phyloP scores from a whole-genome alignment of 2,329 filamentous ascomycete species.

The Fusarium sp. region DNA sequence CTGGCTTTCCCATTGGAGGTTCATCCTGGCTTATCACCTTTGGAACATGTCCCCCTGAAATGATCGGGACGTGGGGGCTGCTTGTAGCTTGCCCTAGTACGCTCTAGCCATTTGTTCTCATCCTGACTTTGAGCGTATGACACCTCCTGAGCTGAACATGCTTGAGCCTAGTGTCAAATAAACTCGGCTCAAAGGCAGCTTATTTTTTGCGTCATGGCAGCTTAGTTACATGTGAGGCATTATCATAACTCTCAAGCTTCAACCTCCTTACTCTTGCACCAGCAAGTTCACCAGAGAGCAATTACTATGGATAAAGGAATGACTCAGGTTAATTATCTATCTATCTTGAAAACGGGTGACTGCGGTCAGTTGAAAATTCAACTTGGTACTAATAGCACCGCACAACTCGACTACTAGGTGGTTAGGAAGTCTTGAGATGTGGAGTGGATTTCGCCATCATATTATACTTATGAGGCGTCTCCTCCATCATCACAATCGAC shows the following conservation, averaged over 20 bases:
- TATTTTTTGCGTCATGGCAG: neutral
- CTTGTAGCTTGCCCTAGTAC: neutral
- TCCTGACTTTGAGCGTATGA: neutral
- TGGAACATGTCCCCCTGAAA: neutral
- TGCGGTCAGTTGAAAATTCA: slow-evolving; percentile 35
- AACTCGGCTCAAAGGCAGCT: neutral
- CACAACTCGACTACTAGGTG: slow-evolving; percentile 13
- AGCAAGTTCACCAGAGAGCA: neutral
- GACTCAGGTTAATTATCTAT: slow-evolving; percentile 36
- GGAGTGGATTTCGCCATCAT: slow-evolving; percentile 15
- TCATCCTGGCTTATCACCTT: neutral
- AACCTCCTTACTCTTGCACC: neutral
- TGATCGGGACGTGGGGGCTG: neutral
- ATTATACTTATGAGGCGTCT: slow-evolving; percentile 7
- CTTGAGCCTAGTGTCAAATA: too few species aligned
- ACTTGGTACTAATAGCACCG: slow-evolving; percentile 29
- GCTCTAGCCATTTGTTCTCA: neutral
- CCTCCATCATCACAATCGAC: slow-evolving; percentile 21
- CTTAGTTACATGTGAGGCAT: neutral
- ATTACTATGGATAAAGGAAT: slow-evolving; percentile 30
- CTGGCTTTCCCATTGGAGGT: neutral
- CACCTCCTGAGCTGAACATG: neutral
- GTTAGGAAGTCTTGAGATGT: slow-evolving; percentile 14
- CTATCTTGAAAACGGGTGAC: slow-evolving; percentile 41
- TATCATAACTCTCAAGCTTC: neutral